Evolutionary conservation across 371 early-diverging fungal genomes (phyloP).

Genomic region (Catenaria anguillulae): DNA sequence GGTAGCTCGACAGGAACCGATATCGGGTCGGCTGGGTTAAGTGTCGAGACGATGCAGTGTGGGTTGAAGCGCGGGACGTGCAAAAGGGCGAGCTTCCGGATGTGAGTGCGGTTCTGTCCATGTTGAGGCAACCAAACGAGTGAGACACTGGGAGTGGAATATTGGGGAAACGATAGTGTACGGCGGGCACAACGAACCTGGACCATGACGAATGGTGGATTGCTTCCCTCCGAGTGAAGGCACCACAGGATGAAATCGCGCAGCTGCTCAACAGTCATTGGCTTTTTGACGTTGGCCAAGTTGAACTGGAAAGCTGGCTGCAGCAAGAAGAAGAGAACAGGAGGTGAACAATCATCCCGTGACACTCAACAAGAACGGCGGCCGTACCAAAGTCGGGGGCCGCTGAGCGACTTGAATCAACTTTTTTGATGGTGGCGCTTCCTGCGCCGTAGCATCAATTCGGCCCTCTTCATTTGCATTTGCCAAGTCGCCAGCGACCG

Average conservation of each 20-base stretch:
- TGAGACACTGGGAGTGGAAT: no score
- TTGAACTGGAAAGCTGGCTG: neutral
- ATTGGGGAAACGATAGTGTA: no score
- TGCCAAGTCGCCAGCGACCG: no score
- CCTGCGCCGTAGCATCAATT: no score
- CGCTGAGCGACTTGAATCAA: no score
- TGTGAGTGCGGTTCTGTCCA: neutral
- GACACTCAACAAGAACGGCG: no score
- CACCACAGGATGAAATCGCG: neutral
- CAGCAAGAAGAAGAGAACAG: no score
- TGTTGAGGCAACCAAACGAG: neutral
- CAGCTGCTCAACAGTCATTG: neutral
- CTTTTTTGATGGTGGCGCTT: no score
- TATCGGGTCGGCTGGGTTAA: neutral
- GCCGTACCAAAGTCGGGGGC: no score
- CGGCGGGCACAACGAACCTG: neutral
- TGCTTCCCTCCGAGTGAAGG: neutral
- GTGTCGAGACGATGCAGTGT: neutral
- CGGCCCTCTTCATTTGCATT: no score
- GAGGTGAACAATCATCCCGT: no score
- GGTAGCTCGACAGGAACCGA: neutral
- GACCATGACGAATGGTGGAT: neutral
- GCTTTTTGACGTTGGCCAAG: neutral
- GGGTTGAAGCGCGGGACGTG: neutral
- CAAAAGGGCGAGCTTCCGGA: neutral